These are phyloP conservation scores for Mycena chlorophos DNA, from an alignment of 768 basidiomycete genomes.

Conservation along the genomic window DNA sequence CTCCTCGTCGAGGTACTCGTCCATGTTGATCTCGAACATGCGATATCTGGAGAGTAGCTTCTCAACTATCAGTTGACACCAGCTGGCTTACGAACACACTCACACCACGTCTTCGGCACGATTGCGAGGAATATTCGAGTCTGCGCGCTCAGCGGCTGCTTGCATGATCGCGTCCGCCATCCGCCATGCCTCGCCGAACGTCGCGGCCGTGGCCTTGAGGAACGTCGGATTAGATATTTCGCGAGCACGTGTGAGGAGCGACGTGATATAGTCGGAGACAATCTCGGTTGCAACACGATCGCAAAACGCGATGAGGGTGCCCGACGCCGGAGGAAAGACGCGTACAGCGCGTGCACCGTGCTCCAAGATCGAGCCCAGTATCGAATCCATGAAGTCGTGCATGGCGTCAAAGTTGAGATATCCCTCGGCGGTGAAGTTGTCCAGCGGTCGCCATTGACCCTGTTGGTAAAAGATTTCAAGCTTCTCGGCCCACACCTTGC, in stretches of 20 bases:
- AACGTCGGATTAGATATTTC: conserved; percentile 70
- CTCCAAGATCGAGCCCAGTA: conserved; percentile 63
- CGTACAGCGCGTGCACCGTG: conserved; percentile 81
- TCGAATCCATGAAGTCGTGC: conserved; percentile 81
- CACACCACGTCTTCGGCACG: conserved; percentile 84
- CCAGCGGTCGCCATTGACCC: conserved; percentile 73
- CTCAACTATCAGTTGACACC: conserved; percentile 18
- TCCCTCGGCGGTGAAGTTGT: conserved; percentile 71
- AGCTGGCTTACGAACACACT: conserved; percentile 28
- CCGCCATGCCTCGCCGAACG: conserved; percentile 84
- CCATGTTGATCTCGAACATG: conserved; percentile 97
- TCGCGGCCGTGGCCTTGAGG: conserved; percentile 84
- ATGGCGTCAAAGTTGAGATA: conserved; percentile 87
- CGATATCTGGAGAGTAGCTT: conserved; percentile 58
- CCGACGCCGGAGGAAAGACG: conserved; percentile 80
- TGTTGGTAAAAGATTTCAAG: conserved; percentile 90
- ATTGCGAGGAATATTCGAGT: conserved; percentile 44
- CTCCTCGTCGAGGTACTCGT: conserved; percentile 96
- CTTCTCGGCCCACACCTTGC: conserved; percentile 94
- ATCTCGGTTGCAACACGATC: conserved; percentile 86
- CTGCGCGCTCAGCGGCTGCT: conserved; percentile 46
- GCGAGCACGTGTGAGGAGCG: conserved; percentile 75
- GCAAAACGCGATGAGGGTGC: conserved; percentile 78
- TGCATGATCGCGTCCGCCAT: conserved; percentile 76
- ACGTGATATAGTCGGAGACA: conserved; percentile 83